These are phyloP conservation scores for Candida xiaguanensis DNA, from an alignment of 805 yeast genomes.

Conservation along the genomic window DNA sequence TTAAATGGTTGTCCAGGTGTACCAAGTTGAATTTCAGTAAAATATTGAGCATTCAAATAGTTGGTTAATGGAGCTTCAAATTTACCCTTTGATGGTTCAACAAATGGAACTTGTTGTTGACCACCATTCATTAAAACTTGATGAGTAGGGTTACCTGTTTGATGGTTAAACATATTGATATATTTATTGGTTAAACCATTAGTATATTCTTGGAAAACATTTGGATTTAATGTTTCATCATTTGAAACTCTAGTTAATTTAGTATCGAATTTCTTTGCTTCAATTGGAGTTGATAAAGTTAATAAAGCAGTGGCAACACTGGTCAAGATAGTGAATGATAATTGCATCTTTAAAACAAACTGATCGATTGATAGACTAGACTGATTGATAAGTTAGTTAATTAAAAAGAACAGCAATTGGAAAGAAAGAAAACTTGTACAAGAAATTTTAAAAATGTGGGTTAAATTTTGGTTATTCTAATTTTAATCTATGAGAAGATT, in stretches of 20 bases:
- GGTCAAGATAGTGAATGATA: slow-evolving; percentile 35
- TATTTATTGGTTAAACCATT: slow-evolving; percentile 61
- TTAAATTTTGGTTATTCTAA: neutral
- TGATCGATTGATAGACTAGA: too few species aligned
- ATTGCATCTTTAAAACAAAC: slow-evolving; percentile 24
- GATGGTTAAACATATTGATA: slow-evolving; percentile 43
- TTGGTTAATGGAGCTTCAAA: slow-evolving; percentile 86
- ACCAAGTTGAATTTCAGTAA: slow-evolving; percentile 85
- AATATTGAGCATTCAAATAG: slow-evolving; percentile 95
- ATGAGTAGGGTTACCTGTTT: slow-evolving; percentile 20
- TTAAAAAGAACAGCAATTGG: neutral
- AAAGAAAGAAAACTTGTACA: neutral
- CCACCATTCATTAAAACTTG: slow-evolving; percentile 10
- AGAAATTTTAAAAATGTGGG: neutral
- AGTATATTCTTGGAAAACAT: slow-evolving; percentile 50
- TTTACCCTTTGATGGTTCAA: slow-evolving; percentile 25
- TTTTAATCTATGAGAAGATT: neutral
- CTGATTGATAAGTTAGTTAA: too few species aligned
- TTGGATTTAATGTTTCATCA: slow-evolving; percentile 52
- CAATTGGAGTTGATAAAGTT: slow-evolving; percentile 29
- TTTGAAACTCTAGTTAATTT: slow-evolving; percentile 57
- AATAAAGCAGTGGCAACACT: slow-evolving; percentile 40
- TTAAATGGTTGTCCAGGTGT: slow-evolving; percentile 92
- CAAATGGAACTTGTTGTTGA: slow-evolving; percentile 43
- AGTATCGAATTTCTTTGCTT: slow-evolving; percentile 53